phyloP scores from a whole-genome alignment of 495 filamentous ascomycete species.

The Penicillium crystallinum region DNA sequence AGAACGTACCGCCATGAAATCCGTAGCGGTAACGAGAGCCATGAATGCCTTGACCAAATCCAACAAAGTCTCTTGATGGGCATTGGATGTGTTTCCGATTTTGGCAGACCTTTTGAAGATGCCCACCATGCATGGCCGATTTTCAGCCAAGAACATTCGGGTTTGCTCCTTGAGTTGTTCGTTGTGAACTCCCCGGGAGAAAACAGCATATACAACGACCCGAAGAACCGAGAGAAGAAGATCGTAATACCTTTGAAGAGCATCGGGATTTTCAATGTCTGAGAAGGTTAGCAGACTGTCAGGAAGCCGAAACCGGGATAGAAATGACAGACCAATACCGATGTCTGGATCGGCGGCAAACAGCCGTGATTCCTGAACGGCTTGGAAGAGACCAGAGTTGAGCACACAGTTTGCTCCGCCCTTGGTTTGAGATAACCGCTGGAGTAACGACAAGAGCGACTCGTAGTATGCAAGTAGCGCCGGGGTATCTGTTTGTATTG shows the following conservation, averaged over 20 bases:
- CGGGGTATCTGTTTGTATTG: constrained; percentile 42
- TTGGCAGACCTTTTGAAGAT: constrained; percentile 88
- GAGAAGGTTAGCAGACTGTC: constrained; percentile 12
- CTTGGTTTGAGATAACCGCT: constrained; percentile 75
- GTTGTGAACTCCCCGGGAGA: constrained; percentile 77
- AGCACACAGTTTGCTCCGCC: constrained; percentile 74
- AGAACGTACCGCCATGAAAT: constrained; percentile 55
- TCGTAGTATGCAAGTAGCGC: constrained; percentile 60
- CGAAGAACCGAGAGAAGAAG: constrained; percentile 76
- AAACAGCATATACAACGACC: constrained; percentile 71
- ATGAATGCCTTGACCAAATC: constrained; percentile 59
- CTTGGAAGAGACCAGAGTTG: constrained; percentile 82
- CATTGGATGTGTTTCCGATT: constrained; percentile 52
- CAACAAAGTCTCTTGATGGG: constrained; percentile 37
- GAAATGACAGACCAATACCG: constrained; percentile 58
- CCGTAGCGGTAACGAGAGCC: constrained; percentile 52
- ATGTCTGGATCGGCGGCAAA: constrained; percentile 94
- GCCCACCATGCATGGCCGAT: constrained; percentile 72
- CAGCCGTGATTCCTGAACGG: constrained; percentile 69
- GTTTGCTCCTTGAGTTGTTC: constrained; percentile 67
- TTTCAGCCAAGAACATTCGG: constrained; percentile 68
- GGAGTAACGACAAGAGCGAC: constrained; percentile 75
- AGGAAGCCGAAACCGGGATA: background rate
- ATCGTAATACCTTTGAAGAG: constrained; percentile 74
- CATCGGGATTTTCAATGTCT: constrained; percentile 64